Percentiles rank a stretch among this genome's conserved stretches.
These are phyloP conservation scores for Xylaria sp. DNA, from an alignment of 2,329 filamentous ascomycete genomes.

Conservation along the genomic window DNA sequence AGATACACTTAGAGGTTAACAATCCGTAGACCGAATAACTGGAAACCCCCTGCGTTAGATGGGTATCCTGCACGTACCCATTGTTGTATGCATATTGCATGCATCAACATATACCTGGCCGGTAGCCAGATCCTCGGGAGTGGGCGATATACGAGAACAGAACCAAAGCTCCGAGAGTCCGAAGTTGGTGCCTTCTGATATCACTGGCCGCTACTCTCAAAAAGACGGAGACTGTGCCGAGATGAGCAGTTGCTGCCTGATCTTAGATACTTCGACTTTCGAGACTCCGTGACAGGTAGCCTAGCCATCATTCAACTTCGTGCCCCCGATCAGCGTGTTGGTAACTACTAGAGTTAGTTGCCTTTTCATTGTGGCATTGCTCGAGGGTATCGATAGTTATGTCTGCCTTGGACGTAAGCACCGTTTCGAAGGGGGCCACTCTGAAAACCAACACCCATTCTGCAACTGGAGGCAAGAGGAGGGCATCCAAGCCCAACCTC, in stretches of 20 bases:
- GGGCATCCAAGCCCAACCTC: not conserved
- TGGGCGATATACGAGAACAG: slow-evolving; percentile 9
- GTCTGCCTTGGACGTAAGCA: slow-evolving; percentile 19
- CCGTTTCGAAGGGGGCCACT: not conserved
- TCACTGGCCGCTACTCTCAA: not conserved
- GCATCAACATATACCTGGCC: slow-evolving; percentile 1
- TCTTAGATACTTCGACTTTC: not conserved
- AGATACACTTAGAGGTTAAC: not conserved
- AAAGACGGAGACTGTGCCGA: not conserved
- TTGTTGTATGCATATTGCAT: slow-evolving; percentile 19
- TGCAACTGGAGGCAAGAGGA: slow-evolving; percentile 3
- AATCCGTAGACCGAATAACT: not conserved
- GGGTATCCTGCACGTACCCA: slow-evolving; percentile 1
- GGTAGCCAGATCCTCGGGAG: slow-evolving; percentile 8
- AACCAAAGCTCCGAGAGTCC: not conserved
- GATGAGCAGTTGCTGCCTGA: slow-evolving; percentile 24
- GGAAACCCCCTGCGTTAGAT: slow-evolving; percentile 16
- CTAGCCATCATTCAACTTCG: slow-evolving; percentile 14
- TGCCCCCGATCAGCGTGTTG: not conserved
- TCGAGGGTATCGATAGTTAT: not conserved
- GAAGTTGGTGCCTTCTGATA: not conserved
- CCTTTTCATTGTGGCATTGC: slow-evolving; percentile 5
- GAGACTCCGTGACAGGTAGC: slow-evolving; percentile 1
- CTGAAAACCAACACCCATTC: not conserved
- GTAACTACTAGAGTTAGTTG: not conserved